Percentiles rank a stretch among this genome's conserved stretches.
Evolutionary conservation across 129 eudicot genomes (phyloP).

Genomic region (Arctium minus): DNA sequence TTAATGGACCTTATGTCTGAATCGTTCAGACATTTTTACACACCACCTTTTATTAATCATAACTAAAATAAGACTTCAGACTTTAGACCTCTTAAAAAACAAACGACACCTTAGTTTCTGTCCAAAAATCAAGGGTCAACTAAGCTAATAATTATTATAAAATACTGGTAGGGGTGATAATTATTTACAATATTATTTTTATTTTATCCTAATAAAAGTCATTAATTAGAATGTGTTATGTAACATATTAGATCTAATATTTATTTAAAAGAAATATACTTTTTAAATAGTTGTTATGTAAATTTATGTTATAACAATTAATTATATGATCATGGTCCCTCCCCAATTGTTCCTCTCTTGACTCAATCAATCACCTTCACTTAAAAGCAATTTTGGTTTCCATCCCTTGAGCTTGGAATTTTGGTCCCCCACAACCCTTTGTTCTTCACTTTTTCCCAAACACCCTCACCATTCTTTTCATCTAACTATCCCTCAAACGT

Average conservation of each 20-base stretch:
- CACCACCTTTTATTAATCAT: too few species aligned
- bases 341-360: conserved; percentile 3
- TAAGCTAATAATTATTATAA: too few species aligned
- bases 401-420: conserved; percentile 24
- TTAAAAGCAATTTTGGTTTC: conserved; percentile 21
- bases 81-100: too few species aligned
- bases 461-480: background rate
- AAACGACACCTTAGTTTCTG: too few species aligned
- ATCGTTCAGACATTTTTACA: too few species aligned
- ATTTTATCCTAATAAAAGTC: background rate
- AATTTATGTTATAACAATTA: background rate
- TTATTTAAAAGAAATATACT: too few species aligned
- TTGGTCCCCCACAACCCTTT: conserved; percentile 14
- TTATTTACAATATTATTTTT: background rate
- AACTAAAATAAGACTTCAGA: too few species aligned
- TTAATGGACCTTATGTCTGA: too few species aligned
- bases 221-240: background rate
- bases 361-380: conserved; percentile 27
- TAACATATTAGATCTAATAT: too few species aligned
- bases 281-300: background rate
- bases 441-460: background rate
- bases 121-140: too few species aligned
- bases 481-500: background rate
- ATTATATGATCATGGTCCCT: background rate
- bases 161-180: too few species aligned